Evolutionary conservation across 768 basidiomycete species (phyloP).

Genomic region (Amylocystis lapponica): DNA sequence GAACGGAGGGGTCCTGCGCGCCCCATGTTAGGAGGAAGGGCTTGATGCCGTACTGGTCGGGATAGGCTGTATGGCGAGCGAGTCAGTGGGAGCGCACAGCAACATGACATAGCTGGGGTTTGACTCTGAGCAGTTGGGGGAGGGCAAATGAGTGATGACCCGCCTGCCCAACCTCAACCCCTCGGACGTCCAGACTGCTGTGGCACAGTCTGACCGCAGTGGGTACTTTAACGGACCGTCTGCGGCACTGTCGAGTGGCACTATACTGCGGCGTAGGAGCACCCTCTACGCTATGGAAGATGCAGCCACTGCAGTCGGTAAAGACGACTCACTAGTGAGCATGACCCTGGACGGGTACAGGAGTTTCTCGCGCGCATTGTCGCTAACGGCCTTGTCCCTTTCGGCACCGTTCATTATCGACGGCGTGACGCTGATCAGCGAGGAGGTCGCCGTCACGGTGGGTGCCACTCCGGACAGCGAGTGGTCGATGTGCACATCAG

Average conservation of each 20-base stretch:
- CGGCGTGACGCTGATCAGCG: conserved; percentile 5
- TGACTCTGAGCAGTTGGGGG: too few species aligned
- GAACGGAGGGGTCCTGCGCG: conserved; percentile 49
- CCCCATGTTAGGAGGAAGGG: conserved; percentile 85
- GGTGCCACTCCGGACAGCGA: conserved; percentile 24
- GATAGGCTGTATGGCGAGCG: conserved; percentile 50
- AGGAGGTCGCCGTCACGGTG: conserved; percentile 19
- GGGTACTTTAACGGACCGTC: too few species aligned
- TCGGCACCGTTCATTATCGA: conserved; percentile 7
- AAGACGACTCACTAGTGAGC: conserved; percentile 63
- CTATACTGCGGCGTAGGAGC: too few species aligned
- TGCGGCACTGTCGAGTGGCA: too few species aligned
- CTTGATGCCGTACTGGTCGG: conserved; percentile 85
- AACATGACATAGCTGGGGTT: too few species aligned
- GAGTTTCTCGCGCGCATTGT: conserved; percentile 66
- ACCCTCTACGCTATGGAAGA: too few species aligned
- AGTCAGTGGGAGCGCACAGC: neutral
- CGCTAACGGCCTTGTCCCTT: conserved; percentile 20
- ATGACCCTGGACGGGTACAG: conserved; percentile 82
- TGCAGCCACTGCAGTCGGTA: neutral
- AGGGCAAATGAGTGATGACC: too few species aligned
- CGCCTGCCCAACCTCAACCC: too few species aligned
- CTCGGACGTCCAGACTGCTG: too few species aligned
- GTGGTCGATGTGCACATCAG: conserved; percentile 23
- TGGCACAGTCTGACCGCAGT: too few species aligned